Evolutionary conservation across 208 protist species (phyloP), one percentile per base, ranked within the genome.

Genomic region (Wallacemonas collosoma): DNA sequence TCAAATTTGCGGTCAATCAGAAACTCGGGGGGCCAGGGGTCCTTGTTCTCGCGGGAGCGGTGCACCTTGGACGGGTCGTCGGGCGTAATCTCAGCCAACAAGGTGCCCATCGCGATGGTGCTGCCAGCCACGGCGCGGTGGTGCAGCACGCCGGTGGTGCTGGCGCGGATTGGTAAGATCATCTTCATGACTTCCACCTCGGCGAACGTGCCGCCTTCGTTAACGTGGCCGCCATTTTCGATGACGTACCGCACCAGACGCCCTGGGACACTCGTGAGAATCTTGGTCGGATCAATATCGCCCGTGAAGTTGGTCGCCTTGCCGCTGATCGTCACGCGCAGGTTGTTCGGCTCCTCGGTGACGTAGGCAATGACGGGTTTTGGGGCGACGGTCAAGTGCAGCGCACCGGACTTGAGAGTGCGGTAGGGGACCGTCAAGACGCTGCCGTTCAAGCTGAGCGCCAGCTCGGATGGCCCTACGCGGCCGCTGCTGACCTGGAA

Each of bases 101-200:
- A 79, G 17, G 96, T 91, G 68, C 98, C 98, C 26, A 97, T 73
- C n/a, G 83, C 58, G 72, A 99, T 87, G 62, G 98, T 95, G 72
- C 86, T 90, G 56, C 98, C 98, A n/a, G 94, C 71, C 7, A 87
- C 56, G 36, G 90, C 86, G 39, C 78, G 75, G 61, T 93, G 89
- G 56, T 94, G 80, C 50, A 98, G 54, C 45, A 73, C 76, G 68
- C 98, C 98, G 2, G 84, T 78, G 0, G 93, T 89, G 53, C 81
- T 80, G 5, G 87, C 86, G 9, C 90, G 81, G 8, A 99, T 66
- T 26, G 97, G 91, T 75, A 99, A 87, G 76, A 98, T 94, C 98
- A 99, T 99, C 86, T 99, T 99, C 98, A 99, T 99, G n/a, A 99
- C 97, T 77, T 99, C 98, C 50, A 98, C 87, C 79, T 99, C 97